Evolutionary conservation across 306 rosid species (phyloP), one percentile per base, ranked within the genome.

Genomic region (Lathyrus tuberosus): DNA sequence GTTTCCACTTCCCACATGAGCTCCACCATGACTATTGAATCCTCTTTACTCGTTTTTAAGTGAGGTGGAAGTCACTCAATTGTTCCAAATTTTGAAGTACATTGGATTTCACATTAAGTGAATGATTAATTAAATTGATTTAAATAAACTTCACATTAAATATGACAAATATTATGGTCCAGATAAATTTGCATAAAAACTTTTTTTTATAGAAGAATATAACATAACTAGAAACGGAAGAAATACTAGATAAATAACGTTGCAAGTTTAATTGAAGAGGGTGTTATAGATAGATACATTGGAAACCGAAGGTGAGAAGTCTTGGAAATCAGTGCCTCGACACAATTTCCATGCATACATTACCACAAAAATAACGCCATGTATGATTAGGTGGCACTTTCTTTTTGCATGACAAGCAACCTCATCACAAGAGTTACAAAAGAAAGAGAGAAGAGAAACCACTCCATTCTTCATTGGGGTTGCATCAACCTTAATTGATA

Each of bases 401-500:
- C 78, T 67, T 67, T 84, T 85, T 67, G 79, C 91, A 88, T 93
- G 98, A 90, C 88, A 86, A 89, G 87, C 87, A 80, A 86, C 81
- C 76, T 22, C 43, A 5, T 30, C 18, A 35, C 47, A 10, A 40
- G 59, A n/a, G 52, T 54, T 54, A 28, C 20, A 61, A 24, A 4
- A 41, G 4, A 4, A 26, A 9, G 22, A 6, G 4, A 4, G 33
- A 7, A 57, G 47, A 61, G 62, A 76, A 41, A 51, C 67, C 74
- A 58, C 62, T 65, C 35, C 38, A 22, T 63, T 51, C 30, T 68
- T 70, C 52, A 16, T 35, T 35, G 40, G 40, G 40, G 40, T 35
- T 35, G 40, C 40, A 42, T 13, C 13, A 42, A 42, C 13, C 14
- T 42, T 42, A 14, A 10, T 42, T 42, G 46, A 42, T 38, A 44